Evolutionary conservation across 1,284 basidiomycete species (phyloP).

Genomic region (Microbotryum lychnidis-dioicae): DNA sequence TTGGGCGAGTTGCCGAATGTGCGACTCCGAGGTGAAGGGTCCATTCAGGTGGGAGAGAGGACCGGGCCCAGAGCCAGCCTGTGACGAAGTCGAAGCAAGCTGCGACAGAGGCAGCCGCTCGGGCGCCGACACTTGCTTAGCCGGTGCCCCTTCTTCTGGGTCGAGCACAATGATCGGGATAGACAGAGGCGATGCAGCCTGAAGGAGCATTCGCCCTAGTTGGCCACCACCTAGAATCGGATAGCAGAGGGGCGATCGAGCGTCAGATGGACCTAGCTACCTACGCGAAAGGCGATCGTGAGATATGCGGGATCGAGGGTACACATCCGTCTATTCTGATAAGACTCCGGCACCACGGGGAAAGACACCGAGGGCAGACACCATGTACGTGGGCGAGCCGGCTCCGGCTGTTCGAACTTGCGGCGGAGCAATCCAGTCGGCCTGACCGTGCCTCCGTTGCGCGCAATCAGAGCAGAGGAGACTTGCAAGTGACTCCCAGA

Average conservation of each 20-base stretch:
- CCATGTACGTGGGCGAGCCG: background rate
- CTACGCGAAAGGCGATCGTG: background rate
- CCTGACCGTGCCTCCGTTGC: background rate
- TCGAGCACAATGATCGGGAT: conserved; percentile 84
- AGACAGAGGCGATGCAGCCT: conserved; percentile 80
- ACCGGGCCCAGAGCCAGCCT: background rate
- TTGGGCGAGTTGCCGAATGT: conserved; percentile 70
- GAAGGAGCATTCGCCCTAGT: conserved; percentile 93
- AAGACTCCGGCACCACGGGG: no score
- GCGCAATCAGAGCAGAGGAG: background rate
- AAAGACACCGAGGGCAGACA: background rate
- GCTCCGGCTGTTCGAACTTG: no score
- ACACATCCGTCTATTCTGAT: background rate
- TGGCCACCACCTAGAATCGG: conserved; percentile 72
- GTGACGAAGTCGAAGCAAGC: conserved; percentile 77
- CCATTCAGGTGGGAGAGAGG: conserved; percentile 66
- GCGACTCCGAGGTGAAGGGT: conserved; percentile 70
- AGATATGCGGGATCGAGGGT: no score
- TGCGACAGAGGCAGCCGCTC: conserved; percentile 33
- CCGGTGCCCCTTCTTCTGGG: conserved; percentile 66
- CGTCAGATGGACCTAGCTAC: background rate
- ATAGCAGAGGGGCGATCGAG: background rate
- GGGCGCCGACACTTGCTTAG: conserved; percentile 65
- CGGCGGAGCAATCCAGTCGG: background rate
- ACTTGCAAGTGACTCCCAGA: background rate